phyloP scores from a whole-genome alignment of 352 stramenopile species.

The Pythium sukuiense region DNA sequence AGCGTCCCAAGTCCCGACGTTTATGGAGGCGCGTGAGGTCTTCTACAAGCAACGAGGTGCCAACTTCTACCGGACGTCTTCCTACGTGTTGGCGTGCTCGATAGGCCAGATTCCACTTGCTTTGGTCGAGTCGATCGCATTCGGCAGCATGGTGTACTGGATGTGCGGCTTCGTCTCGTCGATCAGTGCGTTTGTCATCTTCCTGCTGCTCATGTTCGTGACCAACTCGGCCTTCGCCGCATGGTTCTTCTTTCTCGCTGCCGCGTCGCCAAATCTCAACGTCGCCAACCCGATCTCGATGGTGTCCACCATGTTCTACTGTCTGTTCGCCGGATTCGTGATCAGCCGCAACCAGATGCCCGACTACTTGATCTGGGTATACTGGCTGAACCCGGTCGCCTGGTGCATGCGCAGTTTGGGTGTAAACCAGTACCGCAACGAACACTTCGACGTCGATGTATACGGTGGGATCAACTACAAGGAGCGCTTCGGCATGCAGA shows the following conservation, averaged over 20 bases:
- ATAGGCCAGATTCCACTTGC: slow-evolving; percentile 43
- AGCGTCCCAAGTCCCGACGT: slow-evolving; percentile 59
- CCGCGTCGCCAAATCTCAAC: slow-evolving; percentile 20
- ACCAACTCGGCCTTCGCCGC: slow-evolving; percentile 34
- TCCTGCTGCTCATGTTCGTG: slow-evolving; percentile 53
- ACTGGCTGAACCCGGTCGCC: slow-evolving; percentile 42
- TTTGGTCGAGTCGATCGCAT: slow-evolving; percentile 38
- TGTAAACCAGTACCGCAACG: slow-evolving; percentile 30
- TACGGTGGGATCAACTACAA: slow-evolving; percentile 32
- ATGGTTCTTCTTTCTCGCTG: slow-evolving; percentile 36
- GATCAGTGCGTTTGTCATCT: slow-evolving; percentile 49
- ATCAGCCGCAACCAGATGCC: slow-evolving; percentile 33
- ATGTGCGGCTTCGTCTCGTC: slow-evolving; percentile 15
- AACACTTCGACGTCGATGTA: slow-evolving; percentile 18
- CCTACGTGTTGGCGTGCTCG: slow-evolving; percentile 56
- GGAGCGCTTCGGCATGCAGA: slow-evolving; percentile 14
- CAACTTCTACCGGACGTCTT: slow-evolving; percentile 66
- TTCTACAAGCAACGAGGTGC: slow-evolving; percentile 75
- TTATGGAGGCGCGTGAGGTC: slow-evolving; percentile 42
- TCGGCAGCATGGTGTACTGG: slow-evolving; percentile 24
- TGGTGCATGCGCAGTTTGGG: slow-evolving; percentile 31
- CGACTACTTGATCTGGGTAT: slow-evolving; percentile 39
- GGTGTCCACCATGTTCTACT: slow-evolving; percentile 28
- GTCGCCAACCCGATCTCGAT: slow-evolving; percentile 29
- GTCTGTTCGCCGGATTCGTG: slow-evolving; percentile 41